Evolutionary conservation across 768 basidiomycete genomes (phyloP).

Genomic region (Tricholoma furcatifolium): DNA sequence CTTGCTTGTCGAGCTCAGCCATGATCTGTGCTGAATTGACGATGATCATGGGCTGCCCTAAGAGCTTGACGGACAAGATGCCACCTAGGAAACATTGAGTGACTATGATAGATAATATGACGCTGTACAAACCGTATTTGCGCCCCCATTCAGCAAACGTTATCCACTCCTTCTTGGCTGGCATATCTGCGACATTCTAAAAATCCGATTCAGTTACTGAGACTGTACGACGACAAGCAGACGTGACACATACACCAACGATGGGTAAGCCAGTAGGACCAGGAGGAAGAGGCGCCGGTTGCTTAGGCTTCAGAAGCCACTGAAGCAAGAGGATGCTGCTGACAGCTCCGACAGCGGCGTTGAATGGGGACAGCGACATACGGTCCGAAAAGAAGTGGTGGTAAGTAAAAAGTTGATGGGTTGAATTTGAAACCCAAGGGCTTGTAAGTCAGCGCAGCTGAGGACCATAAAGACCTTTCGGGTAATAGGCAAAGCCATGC

Average conservation of each 20-base stretch:
- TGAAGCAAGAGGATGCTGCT: slow-evolving; percentile 15
- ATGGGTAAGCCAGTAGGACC: slow-evolving; percentile 41
- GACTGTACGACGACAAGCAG: neutral
- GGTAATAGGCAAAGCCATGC: neutral
- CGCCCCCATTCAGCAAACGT: slow-evolving; percentile 50
- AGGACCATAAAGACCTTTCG: too few relatives aligned
- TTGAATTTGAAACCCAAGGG: neutral
- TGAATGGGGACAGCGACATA: slow-evolving; percentile 9
- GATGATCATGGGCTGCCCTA: slow-evolving; percentile 48
- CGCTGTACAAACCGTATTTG: slow-evolving; percentile 42
- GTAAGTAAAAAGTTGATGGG: neutral
- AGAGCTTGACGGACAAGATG: slow-evolving; percentile 35
- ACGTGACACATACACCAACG: slow-evolving; percentile 33
- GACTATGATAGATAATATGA: neutral
- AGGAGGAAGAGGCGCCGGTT: slow-evolving; percentile 30
- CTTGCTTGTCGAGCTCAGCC: slow-evolving; percentile 48
- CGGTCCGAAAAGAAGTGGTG: neutral
- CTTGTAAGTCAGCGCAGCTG: neutral
- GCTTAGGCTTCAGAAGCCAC: slow-evolving; percentile 20
- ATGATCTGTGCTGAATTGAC: slow-evolving; percentile 42
- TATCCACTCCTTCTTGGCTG: slow-evolving; percentile 42
- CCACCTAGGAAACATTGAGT: slow-evolving; percentile 27
- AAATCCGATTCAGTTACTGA: neutral
- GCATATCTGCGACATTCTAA: slow-evolving; percentile 50
- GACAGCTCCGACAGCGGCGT: slow-evolving; percentile 8